phyloP scores from a whole-genome alignment of 495 filamentous ascomycete species.

The Neurospora sp. region DNA sequence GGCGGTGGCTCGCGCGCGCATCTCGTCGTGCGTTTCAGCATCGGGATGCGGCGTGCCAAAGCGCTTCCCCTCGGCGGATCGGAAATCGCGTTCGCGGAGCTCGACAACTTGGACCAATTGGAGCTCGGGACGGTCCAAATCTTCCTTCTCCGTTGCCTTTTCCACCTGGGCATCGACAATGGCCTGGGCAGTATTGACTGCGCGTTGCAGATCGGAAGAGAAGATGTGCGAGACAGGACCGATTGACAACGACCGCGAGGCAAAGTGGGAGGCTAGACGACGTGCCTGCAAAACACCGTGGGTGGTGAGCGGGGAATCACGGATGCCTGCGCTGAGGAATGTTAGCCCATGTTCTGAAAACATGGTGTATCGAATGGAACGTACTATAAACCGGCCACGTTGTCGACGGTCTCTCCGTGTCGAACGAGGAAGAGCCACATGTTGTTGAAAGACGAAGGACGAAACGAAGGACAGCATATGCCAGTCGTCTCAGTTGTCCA shows the following conservation, averaged over 20 bases:
- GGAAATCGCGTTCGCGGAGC: conserved; percentile 66
- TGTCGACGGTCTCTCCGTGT: conserved; percentile 84
- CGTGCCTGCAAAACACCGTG: conserved; percentile 71
- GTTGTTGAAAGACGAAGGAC: not conserved
- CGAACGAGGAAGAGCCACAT: conserved; percentile 74
- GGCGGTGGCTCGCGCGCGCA: conserved; percentile 47
- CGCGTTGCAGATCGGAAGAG: conserved; percentile 69
- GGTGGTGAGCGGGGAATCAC: conserved; percentile 69
- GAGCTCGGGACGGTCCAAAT: not conserved
- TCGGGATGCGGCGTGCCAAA: conserved; percentile 22
- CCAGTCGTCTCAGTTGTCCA: not conserved
- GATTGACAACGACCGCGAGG: conserved; percentile 27
- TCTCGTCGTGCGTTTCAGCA: conserved; percentile 52
- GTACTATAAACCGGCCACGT: conserved; percentile 67
- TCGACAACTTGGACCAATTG: conserved; percentile 38
- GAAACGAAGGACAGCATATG: not conserved
- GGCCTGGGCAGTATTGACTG: conserved; percentile 57
- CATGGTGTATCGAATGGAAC: conserved; percentile 6
- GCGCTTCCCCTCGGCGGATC: conserved; percentile 54
- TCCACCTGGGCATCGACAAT: conserved; percentile 44
- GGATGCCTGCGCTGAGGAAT: conserved; percentile 56
- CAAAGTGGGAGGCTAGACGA: conserved; percentile 51
- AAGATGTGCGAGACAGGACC: conserved; percentile 52
- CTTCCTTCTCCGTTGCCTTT: not conserved
- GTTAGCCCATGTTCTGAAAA: conserved; percentile 3